These are phyloP conservation scores for Tilletia walkeri DNA, from an alignment of 1,284 basidiomycete species.

Conservation along the genomic window DNA sequence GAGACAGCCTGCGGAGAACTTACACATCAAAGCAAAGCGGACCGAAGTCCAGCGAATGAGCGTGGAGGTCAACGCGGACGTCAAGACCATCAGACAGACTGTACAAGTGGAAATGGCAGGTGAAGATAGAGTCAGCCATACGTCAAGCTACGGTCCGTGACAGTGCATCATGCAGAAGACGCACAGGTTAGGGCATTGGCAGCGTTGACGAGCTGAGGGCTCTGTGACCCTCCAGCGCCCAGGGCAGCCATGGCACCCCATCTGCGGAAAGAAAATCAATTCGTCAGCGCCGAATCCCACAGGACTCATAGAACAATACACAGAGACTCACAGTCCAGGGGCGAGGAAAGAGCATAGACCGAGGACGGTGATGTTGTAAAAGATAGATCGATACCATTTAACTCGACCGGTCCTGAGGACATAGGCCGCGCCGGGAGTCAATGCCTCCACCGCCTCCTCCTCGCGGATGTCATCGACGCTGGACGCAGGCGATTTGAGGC, in stretches of 20 bases:
- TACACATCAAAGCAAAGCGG: constrained; percentile 42
- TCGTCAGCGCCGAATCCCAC: too few species aligned
- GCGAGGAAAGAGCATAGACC: constrained; percentile 54
- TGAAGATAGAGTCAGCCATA: background rate
- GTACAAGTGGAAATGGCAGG: too few species aligned
- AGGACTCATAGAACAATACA: background rate
- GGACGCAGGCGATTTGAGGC: background rate
- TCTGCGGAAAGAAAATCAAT: background rate
- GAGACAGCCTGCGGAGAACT: background rate
- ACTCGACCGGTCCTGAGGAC: background rate
- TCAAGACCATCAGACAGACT: constrained; percentile 36
- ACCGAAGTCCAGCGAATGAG: constrained; percentile 45
- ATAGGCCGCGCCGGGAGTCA: constrained; percentile 9
- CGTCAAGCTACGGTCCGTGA: background rate
- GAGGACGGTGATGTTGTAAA: constrained; percentile 50
- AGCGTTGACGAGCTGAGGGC: constrained; percentile 52
- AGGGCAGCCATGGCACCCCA: constrained; percentile 53
- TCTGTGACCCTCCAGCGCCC: constrained; percentile 52
- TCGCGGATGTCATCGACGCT: background rate
- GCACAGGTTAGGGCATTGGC: constrained; percentile 56
- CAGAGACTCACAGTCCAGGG: constrained; percentile 15
- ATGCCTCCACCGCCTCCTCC: constrained; percentile 1
- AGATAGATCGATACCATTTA: constrained; percentile 38
- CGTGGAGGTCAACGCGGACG: constrained; percentile 37
- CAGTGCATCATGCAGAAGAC: constrained; percentile 33